Evolutionary conservation across 2,329 filamentous ascomycete genomes (phyloP).

Genomic region (Scorias spongiosa): DNA sequence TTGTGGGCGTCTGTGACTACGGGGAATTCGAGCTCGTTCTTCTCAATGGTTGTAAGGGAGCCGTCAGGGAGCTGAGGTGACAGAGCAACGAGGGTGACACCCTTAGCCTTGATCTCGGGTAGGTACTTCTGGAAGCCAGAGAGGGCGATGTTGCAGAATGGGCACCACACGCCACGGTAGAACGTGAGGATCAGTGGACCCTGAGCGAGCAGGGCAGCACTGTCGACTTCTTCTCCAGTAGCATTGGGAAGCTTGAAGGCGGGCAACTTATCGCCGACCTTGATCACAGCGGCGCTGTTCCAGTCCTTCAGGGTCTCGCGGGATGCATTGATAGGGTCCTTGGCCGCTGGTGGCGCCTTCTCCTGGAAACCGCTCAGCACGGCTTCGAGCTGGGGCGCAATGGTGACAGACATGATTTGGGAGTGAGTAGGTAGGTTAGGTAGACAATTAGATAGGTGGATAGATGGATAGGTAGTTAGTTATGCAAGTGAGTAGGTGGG

Average conservation of each 20-base stretch:
- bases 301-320: neutral
- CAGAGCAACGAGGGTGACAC: slow-evolving; percentile 29
- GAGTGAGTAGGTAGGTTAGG: too few species aligned
- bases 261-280: slow-evolving; percentile 1
- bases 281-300: neutral
- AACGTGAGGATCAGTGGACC: slow-evolving; percentile 26
- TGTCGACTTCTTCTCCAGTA: neutral
- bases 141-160: slow-evolving; percentile 28
- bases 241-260: slow-evolving; percentile 1
- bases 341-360: neutral
- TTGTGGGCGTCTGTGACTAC: slow-evolving; percentile 28
- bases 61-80: slow-evolving; percentile 28
- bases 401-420: neutral
- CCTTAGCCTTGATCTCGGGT: slow-evolving; percentile 21
- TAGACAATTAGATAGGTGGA: too few species aligned
- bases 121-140: slow-evolving; percentile 24
- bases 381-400: slow-evolving; percentile 1
- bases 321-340: neutral
- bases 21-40: slow-evolving; percentile 26
- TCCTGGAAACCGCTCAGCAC: neutral
- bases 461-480: neutral
- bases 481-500: too few species aligned
- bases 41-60: slow-evolving; percentile 24
- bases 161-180: slow-evolving; percentile 34
- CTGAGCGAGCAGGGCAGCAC: slow-evolving; percentile 1